Conservation (phyloP, 352 stramenopile species). For the Globisporangium viniferum region DNA sequence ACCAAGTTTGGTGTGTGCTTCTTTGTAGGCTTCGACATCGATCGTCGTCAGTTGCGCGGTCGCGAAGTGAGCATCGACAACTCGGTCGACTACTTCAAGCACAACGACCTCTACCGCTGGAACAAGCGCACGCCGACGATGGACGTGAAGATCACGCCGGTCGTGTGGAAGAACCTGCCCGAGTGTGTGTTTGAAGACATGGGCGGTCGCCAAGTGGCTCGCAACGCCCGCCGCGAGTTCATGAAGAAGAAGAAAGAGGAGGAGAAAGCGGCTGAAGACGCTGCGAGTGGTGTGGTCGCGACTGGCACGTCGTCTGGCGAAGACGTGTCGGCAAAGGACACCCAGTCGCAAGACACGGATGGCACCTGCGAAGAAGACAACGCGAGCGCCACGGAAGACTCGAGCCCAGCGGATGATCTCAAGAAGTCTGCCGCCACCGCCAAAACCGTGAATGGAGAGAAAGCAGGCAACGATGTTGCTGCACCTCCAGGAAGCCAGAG, state of each 20-base stretch:
- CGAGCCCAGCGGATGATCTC: constrained; percentile 16
- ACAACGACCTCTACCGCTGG: constrained; percentile 87
- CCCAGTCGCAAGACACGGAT: constrained; percentile 58
- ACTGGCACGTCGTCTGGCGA: constrained; percentile 33
- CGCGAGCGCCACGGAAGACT: constrained; percentile 46
- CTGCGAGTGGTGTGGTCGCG: constrained; percentile 26
- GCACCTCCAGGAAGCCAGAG: constrained; percentile 14
- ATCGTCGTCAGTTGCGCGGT: constrained; percentile 69
- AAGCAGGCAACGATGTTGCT: neutral
- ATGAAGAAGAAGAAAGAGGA: constrained; percentile 89
- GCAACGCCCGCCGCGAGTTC: constrained; percentile 60
- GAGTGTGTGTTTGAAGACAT: constrained; percentile 86
- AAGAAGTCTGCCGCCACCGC: neutral
- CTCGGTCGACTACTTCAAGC: constrained; percentile 87
- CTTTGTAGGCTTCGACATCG: constrained; percentile 86
- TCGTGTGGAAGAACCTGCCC: constrained; percentile 83
- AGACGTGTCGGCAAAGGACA: constrained; percentile 43
- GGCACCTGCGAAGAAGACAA: constrained; percentile 37
- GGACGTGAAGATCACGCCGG: constrained; percentile 83
- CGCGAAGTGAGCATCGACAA: constrained; percentile 84
- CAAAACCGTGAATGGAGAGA: neutral
- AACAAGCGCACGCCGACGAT: constrained; percentile 86
- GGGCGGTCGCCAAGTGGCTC: constrained; percentile 60
- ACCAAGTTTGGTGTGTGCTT: constrained; percentile 77
- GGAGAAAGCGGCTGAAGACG: constrained; percentile 56